These are phyloP conservation scores for Laetiporus sulphureus DNA, from an alignment of 1,284 basidiomycete genomes.

Conservation along the genomic window DNA sequence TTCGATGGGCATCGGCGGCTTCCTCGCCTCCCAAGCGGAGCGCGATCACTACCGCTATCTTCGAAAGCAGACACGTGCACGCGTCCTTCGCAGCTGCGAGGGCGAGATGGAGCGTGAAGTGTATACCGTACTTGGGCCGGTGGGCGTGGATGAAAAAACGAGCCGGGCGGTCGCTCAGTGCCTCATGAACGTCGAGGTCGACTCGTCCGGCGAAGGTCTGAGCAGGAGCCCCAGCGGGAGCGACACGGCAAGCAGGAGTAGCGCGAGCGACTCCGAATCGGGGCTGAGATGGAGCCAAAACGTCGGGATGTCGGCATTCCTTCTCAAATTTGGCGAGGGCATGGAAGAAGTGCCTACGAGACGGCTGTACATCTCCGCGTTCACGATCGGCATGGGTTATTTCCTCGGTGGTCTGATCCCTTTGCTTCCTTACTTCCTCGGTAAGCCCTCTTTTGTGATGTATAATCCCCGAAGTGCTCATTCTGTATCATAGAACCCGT, in stretches of 20 bases:
- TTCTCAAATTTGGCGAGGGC: conserved; percentile 90
- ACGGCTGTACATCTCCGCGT: conserved; percentile 71
- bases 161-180: conserved; percentile 76
- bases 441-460: conserved; percentile 27
- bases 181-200: conserved; percentile 62
- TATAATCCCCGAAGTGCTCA: background rate
- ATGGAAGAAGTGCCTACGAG: conserved; percentile 61
- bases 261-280: conserved; percentile 40
- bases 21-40: conserved; percentile 94
- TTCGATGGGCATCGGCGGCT: conserved; percentile 96
- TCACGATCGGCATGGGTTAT: conserved; percentile 89
- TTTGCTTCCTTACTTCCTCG: conserved; percentile 88
- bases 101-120: conserved; percentile 97
- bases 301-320: conserved; percentile 82
- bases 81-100: conserved; percentile 81
- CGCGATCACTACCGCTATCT: conserved; percentile 90
- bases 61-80: conserved; percentile 65
- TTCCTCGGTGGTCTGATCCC: conserved; percentile 86
- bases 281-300: conserved; percentile 61
- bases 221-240: conserved; percentile 2
- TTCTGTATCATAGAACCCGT: conserved; percentile 16
- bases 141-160: conserved; percentile 82
- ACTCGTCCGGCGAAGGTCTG: conserved; percentile 20
- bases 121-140: conserved; percentile 77
- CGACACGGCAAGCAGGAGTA: conserved; percentile 15